phyloP scores from a whole-genome alignment of 331 rosid species.

The Stylosanthes scabra region DNA sequence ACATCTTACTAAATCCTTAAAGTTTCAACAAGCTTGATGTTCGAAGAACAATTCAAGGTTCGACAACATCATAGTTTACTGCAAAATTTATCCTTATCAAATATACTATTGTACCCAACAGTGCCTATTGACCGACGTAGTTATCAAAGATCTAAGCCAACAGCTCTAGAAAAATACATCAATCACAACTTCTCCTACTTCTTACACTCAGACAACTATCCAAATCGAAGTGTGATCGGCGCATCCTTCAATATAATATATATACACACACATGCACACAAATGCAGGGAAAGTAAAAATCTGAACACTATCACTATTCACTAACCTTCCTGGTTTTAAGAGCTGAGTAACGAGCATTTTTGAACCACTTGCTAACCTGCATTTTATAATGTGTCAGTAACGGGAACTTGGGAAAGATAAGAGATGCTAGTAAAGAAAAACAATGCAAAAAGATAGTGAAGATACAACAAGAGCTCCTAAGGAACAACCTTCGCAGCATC shows the following conservation, averaged over 20 bases:
- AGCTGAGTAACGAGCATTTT: conserved; percentile 89
- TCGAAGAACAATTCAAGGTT: neutral
- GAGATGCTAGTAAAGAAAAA: too few relatives aligned
- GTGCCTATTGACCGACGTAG: neutral
- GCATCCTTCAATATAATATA: neutral
- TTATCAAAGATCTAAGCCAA: conserved; percentile 2
- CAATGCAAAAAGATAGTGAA: neutral
- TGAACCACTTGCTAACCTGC: conserved; percentile 99
- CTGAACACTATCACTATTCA: too few relatives aligned
- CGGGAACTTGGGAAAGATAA: too few relatives aligned
- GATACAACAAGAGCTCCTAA: conserved; percentile 1
- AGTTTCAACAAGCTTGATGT: neutral
- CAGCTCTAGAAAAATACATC: neutral
- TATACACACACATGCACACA: too few relatives aligned
- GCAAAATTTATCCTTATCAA: neutral
- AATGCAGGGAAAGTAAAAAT: too few relatives aligned
- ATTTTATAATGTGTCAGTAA: conserved; percentile 35
- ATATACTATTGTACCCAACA: neutral
- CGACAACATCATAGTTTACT: conserved; percentile 6
- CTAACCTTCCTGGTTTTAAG: conserved; percentile 82
- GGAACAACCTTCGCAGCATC: conserved; percentile 77
- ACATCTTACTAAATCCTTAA: conserved; percentile 18
- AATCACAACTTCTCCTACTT: conserved; percentile 1
- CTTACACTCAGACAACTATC: neutral
- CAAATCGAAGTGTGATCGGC: neutral